These are phyloP conservation scores for Saccharomycopsis oosterbeekiorum DNA, from an alignment of 805 yeast species.

Conservation along the genomic window DNA sequence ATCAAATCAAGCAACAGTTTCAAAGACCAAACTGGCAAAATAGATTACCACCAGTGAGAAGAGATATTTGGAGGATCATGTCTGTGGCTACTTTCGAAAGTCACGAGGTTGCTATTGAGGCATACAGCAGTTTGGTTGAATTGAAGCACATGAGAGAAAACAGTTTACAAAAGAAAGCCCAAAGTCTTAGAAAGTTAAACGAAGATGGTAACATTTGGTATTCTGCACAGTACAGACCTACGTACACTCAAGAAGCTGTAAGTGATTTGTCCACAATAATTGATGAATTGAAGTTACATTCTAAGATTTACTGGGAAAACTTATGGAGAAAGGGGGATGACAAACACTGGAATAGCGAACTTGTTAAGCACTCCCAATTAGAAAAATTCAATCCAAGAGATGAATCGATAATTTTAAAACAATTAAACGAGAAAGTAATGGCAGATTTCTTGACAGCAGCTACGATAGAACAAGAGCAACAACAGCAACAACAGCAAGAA, in stretches of 20 bases:
- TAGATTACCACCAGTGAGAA: slow-evolving; percentile 65
- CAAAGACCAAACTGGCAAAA: slow-evolving; percentile 85
- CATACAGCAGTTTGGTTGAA: slow-evolving; percentile 65
- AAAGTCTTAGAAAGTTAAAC: slow-evolving; percentile 59
- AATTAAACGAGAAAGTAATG: slow-evolving; percentile 31
- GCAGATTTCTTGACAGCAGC: slow-evolving; percentile 18
- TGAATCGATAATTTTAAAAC: slow-evolving; percentile 56
- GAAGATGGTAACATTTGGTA: slow-evolving; percentile 77
- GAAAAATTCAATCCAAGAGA: slow-evolving; percentile 54
- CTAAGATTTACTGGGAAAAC: slow-evolving; percentile 71
- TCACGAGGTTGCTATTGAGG: slow-evolving; percentile 57
- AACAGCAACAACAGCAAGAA: not conserved
- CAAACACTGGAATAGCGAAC: slow-evolving; percentile 52
- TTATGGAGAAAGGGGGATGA: slow-evolving; percentile 81
- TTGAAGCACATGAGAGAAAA: slow-evolving; percentile 68
- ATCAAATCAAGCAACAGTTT: slow-evolving; percentile 45
- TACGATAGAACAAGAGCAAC: not conserved
- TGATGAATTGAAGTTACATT: slow-evolving; percentile 44
- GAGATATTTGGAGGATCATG: slow-evolving; percentile 86
- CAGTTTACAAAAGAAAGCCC: slow-evolving; percentile 47
- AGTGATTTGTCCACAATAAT: slow-evolving; percentile 67
- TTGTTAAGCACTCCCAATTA: slow-evolving; percentile 52
- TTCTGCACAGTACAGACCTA: slow-evolving; percentile 81
- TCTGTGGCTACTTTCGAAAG: slow-evolving; percentile 62
- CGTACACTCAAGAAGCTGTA: slow-evolving; percentile 83